These are phyloP conservation scores for Trichoderma sp. DNA, from an alignment of 2,329 filamentous ascomycete species.

Conservation along the genomic window DNA sequence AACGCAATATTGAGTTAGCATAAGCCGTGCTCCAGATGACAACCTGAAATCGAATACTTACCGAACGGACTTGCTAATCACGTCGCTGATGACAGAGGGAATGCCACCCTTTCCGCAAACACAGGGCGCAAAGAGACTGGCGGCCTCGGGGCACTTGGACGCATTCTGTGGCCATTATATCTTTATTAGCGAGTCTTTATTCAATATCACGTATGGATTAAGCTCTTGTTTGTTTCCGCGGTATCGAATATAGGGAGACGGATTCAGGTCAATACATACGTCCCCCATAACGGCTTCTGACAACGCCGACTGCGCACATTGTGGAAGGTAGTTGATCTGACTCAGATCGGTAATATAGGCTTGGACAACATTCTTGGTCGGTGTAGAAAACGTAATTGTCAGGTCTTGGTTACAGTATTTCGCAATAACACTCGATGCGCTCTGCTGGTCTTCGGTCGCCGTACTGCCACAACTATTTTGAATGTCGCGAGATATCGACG, in stretches of 20 bases:
- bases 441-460: conserved; percentile 48
- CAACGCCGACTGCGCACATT: conserved; percentile 35
- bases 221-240: background rate
- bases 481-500: conserved; percentile 39
- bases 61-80: conserved; percentile 41
- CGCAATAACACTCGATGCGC: conserved; percentile 43
- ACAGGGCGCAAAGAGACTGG: conserved; percentile 47
- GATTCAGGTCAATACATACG: conserved; percentile 22
- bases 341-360: conserved; percentile 51
- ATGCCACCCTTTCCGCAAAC: conserved; percentile 52
- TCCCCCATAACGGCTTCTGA: conserved; percentile 32
- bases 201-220: background rate
- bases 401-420: conserved; percentile 48
- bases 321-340: conserved; percentile 37
- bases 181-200: background rate
- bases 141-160: conserved; percentile 38
- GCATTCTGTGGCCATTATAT: conserved; percentile 26
- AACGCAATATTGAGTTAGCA: background rate
- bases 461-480: conserved; percentile 43
- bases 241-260: rapidly evolving
- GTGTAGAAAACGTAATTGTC: conserved; percentile 40
- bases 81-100: conserved; percentile 40
- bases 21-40: too few relatives aligned
- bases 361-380: conserved; percentile 40
- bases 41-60: background rate